Conservation (phyloP, 2,329 filamentous ascomycete genomes). For the Tetracladium maxilliforme region DNA sequence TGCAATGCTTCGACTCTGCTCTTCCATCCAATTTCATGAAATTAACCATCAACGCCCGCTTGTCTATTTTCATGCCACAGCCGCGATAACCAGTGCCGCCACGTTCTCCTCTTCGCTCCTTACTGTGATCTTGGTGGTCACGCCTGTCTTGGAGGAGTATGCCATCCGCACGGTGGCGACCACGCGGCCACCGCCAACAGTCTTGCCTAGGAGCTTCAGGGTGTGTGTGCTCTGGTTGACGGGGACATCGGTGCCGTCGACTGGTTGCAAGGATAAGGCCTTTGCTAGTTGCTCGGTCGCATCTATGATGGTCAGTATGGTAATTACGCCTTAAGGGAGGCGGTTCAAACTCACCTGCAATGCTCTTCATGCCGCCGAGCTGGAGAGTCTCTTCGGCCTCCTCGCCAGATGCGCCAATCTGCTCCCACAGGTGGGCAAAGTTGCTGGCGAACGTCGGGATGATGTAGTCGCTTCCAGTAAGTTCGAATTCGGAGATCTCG, state of each 20-base stretch:
- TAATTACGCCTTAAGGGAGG: conserved; percentile 1
- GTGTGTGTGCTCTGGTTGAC: conserved; percentile 83
- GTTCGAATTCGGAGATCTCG: conserved; percentile 84
- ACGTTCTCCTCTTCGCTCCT: conserved; percentile 88
- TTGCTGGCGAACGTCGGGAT: conserved; percentile 86
- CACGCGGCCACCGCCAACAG: conserved; percentile 76
- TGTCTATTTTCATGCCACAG: conserved; percentile 66
- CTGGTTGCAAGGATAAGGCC: conserved; percentile 75
- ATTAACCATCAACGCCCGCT: too few relatives aligned
- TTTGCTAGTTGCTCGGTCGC: conserved; percentile 84
- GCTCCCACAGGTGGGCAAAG: conserved; percentile 93
- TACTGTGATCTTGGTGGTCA: conserved; percentile 90
- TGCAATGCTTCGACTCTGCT: too few relatives aligned
- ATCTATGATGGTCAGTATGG: conserved; percentile 36
- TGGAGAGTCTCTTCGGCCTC: conserved; percentile 86
- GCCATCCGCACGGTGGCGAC: conserved; percentile 85
- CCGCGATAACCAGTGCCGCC: conserved; percentile 69
- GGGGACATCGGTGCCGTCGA: conserved; percentile 87
- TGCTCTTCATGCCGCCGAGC: conserved; percentile 76
- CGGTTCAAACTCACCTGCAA: conserved; percentile 50
- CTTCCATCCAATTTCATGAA: too few relatives aligned
- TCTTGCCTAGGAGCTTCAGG: conserved; percentile 93
- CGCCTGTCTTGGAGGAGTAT: conserved; percentile 79
- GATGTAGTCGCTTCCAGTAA: conserved; percentile 85
- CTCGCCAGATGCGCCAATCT: conserved; percentile 76